Evolutionary conservation across 2,329 filamentous ascomycete species (phyloP).

Genomic region (Nemania diffusa): DNA sequence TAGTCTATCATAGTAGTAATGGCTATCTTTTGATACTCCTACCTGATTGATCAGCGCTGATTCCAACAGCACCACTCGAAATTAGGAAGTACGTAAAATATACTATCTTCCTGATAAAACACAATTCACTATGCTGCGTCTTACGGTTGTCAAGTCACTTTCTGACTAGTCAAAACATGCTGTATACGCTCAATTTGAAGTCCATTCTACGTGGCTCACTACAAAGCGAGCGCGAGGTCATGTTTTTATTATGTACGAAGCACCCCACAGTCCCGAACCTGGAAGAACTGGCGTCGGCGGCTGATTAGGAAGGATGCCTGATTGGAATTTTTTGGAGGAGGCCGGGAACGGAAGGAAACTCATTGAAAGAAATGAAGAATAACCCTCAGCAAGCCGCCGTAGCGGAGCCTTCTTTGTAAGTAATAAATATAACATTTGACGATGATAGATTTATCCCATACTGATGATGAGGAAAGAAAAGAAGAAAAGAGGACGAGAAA

Average conservation of each 20-base stretch:
- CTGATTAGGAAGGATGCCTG: conserved; percentile 50
- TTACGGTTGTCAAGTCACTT: too few species aligned
- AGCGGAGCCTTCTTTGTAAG: conserved; percentile 48
- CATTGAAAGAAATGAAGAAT: conserved; percentile 46
- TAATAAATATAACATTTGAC: conserved; percentile 52
- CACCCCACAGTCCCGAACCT: conserved; percentile 53
- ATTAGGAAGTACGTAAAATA: too few species aligned
- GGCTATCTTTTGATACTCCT: too few species aligned
- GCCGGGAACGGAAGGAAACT: conserved; percentile 53
- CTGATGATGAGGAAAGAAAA: conserved; percentile 51
- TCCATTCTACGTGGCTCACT: background rate
- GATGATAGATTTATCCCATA: conserved; percentile 51
- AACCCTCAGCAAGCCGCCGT: conserved; percentile 52
- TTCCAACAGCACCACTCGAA: too few species aligned
- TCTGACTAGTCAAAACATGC: background rate
- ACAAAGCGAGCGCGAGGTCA: background rate
- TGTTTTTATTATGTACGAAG: conserved; percentile 44
- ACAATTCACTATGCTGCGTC: too few species aligned
- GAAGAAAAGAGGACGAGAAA: conserved; percentile 35
- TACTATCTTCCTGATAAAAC: too few species aligned
- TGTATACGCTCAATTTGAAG: background rate
- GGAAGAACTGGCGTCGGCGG: conserved; percentile 51
- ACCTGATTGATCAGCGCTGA: too few species aligned
- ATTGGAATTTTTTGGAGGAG: conserved; percentile 48
- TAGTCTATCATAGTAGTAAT: too few species aligned